Percentiles rank a stretch among this genome's conserved stretches.
Conservation (phyloP, 345 rosid genomes). For the Rhizophora mangle region DNA sequence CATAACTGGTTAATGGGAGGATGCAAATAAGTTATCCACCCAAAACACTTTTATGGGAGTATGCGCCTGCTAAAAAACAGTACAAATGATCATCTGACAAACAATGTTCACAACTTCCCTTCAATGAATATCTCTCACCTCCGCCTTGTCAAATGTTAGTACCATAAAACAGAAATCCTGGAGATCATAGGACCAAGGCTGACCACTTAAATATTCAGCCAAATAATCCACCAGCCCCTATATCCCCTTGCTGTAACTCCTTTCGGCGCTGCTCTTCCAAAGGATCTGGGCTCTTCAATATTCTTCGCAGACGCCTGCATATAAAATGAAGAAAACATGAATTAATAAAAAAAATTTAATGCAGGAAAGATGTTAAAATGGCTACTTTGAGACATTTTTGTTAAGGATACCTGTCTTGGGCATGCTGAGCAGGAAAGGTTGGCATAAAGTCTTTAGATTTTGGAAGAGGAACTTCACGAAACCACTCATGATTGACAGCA, state of each 20-base stretch:
- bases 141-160: conserved; percentile 32
- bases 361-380: background rate
- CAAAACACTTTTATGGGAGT: conserved; percentile 28
- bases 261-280: conserved; percentile 90
- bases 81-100: conserved; percentile 66
- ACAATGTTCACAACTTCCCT: conserved; percentile 62
- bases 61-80: conserved; percentile 58
- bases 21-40: conserved; percentile 50
- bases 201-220: conserved; percentile 40
- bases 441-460: conserved; percentile 99
- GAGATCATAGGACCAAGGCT: conserved; percentile 21
- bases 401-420: conserved; percentile 95
- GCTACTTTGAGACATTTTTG: conserved; percentile 9
- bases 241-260: conserved; percentile 69
- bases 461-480: conserved; percentile 93
- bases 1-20: conserved; percentile 42
- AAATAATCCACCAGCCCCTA: conserved; percentile 87
- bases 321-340: conserved; percentile 8
- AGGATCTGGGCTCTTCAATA: conserved; percentile 97
- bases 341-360: background rate
- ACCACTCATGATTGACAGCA: conserved; percentile 99
- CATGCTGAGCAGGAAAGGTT: conserved; percentile 99
- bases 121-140: conserved; percentile 67
- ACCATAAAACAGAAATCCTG: conserved; percentile 24
- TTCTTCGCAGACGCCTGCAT: conserved; percentile 72